phyloP scores from a whole-genome alignment of 2,329 filamentous ascomycete species.

The Phialophora tarda region DNA sequence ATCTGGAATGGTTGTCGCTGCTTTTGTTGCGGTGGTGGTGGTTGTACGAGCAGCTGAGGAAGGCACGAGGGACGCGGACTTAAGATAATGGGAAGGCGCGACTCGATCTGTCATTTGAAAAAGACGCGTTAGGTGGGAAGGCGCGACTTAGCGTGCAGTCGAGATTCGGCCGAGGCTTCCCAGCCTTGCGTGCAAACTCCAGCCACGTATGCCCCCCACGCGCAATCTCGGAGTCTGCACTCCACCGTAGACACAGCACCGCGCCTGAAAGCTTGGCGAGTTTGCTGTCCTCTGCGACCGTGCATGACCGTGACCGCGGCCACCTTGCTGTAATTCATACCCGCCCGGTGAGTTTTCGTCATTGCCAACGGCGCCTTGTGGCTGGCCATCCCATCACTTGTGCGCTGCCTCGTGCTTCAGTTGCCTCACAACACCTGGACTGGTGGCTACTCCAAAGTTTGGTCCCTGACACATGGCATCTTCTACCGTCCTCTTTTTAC shows the following conservation, averaged over 20 bases:
- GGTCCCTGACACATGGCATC: slow-evolving; percentile 17
- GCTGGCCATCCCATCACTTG: slow-evolving; percentile 1
- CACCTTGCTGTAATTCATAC: not conserved
- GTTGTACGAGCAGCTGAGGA: slow-evolving; percentile 30
- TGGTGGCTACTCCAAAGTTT: slow-evolving; percentile 7
- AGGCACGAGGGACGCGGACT: slow-evolving; percentile 28
- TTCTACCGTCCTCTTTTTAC: slow-evolving; percentile 5
- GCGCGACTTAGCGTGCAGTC: slow-evolving; percentile 20
- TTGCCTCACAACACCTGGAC: slow-evolving; percentile 7
- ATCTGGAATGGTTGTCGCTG: slow-evolving; percentile 49
- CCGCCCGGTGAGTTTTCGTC: slow-evolving; percentile 25
- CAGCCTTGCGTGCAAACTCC: slow-evolving; percentile 3
- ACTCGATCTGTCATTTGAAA: slow-evolving; percentile 10
- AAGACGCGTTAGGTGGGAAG: slow-evolving; percentile 19
- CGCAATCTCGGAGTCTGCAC: not conserved
- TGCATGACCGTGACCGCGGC: not conserved
- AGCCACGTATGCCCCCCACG: not conserved
- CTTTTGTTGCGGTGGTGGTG: slow-evolving; percentile 37
- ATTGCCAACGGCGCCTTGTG: slow-evolving; percentile 19
- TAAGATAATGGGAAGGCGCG: slow-evolving; percentile 20
- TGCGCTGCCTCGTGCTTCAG: slow-evolving; percentile 13
- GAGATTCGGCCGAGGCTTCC: slow-evolving; percentile 1
- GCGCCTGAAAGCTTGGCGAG: slow-evolving; percentile 25
- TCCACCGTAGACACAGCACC: slow-evolving; percentile 16
- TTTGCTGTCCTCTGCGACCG: slow-evolving; percentile 20